These are phyloP conservation scores for Cladophialophora exuberans DNA, from an alignment of 2,329 filamentous ascomycete species.

Conservation along the genomic window DNA sequence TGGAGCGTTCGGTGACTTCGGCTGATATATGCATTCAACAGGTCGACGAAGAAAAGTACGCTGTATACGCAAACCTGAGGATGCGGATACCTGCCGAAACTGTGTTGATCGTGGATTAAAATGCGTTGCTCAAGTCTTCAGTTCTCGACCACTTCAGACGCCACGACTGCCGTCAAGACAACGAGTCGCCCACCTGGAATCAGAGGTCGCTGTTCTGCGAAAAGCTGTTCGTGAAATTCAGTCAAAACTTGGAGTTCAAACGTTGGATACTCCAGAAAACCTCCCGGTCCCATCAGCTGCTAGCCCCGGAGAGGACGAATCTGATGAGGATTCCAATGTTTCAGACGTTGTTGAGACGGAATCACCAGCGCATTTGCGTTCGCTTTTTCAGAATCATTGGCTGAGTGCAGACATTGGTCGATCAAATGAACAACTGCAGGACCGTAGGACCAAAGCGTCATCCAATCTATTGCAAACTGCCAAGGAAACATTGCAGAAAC, in stretches of 20 bases:
- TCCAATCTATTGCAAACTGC: conserved; percentile 16
- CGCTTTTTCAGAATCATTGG: conserved; percentile 25
- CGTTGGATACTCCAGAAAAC: neutral
- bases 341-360: conserved; percentile 21
- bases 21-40: conserved; percentile 17
- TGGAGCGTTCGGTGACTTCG: neutral
- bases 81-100: conserved; percentile 20
- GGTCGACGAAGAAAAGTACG: conserved; percentile 27
- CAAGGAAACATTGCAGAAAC: conserved; percentile 17
- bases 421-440: conserved; percentile 3
- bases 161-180: conserved; percentile 15
- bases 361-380: conserved; percentile 16
- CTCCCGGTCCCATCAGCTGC: neutral
- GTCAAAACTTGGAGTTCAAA: conserved; percentile 12
- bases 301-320: conserved; percentile 10
- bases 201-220: conserved; percentile 14
- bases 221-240: conserved; percentile 20
- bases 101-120: conserved; percentile 22
- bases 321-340: conserved; percentile 15
- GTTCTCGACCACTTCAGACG: conserved; percentile 2
- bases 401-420: conserved; percentile 11
- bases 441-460: conserved; percentile 5
- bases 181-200: conserved; percentile 20
- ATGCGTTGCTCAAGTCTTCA: conserved; percentile 21
- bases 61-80: conserved; percentile 20